Base-by-base conservation (phyloP, 495 filamentous ascomycete genomes). In the Recurvomyces mirabilis region DNA sequence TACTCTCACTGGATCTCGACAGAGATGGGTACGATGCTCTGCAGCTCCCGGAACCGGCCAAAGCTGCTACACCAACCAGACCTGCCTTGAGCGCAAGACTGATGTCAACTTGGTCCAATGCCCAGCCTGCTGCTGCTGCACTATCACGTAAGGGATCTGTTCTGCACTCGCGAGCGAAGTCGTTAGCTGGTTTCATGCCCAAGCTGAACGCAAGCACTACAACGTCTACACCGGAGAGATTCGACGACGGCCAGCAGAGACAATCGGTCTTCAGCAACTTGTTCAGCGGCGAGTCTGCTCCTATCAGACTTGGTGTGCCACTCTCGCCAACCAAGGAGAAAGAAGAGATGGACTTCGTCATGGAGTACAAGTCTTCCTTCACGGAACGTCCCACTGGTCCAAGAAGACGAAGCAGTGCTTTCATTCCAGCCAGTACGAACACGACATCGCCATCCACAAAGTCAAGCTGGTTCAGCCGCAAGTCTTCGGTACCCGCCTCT, bases 241-340 rank as follows among this genome's bases (percentile, higher is more conserved):
- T 15, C 5, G 13, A 42, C 10, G 15, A 41, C 14, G 14, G 46
- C 29, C 41, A 55, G 28, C 15, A 31, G 14, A 14, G 20, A 12
- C 35, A 35, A 25, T 23, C 21, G 5, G 29, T 54, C n/a, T 52
- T 58, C 32, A 43, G 48, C 30, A 48, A 58, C 24, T 38, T 52
- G 15, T 58, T 58, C 49, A 52, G 32, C 49, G 55, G 55, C 20
- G 46, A 45, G 19, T 55, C 53, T 10, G 55, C 55, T 10, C 55
- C 55, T 5, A 33, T 58, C 21, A 42, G 47, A 15, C 36, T 58
- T 11, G 55, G 53, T 18, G 34, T 52, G 34, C 21, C 49, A 21
- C 49, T 47, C 13, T 32, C 43, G 10, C 45, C 54, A 13, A 49
- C 52, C 4, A 53, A 37, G 12, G 49, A 58, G 30, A 49, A 55